Evolutionary conservation across 805 yeast species (phyloP), one percentile per base, ranked within the genome.

Genomic region (Metschnikowia noctiluminum): DNA sequence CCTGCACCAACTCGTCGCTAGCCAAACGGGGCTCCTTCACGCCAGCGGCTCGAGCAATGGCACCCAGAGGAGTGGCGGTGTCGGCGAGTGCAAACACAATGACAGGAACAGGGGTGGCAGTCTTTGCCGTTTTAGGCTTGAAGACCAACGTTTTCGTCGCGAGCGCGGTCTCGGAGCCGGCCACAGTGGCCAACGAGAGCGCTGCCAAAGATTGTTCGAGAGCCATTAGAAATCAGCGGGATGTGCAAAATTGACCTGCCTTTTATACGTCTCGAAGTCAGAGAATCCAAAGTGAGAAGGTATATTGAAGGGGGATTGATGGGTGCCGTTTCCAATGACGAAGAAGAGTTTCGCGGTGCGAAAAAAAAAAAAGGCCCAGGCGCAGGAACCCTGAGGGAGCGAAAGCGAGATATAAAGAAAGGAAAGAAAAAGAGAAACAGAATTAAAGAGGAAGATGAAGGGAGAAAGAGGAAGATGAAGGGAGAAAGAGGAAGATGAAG

Each of bases 1-100:
- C 81, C 52, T 75, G 73, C 42, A 89, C 84, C 57, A 89, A 75
- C 48, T 85, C 96, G 54, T 87, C 91, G 58, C 84, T 84, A 45
- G 96, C 97, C 60, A 89, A 73, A 69, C 96, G 80, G 55, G 95
- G 95, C 52, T 89, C 96, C 69, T 89, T 89, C 45, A 79, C 87
- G 39, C 73, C 76, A 11, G 89, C 85, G 38, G 81, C 76, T 48
- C 76, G 73, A 48, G 96, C 91, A 55, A 89, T 77, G 35, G 76
- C 62, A 16, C 76, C 72, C 3, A 85, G 68, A 42, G 95, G 88
- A 32, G 96, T 88, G 41, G 75, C 73, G 6, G 96, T 87, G 2
- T 82, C 59, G 32, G 79, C 79, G 50, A 85, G 76, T 7, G 96
- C 96, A 61, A 89, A 77, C 31, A 89, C 88, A 45, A 89, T 79